These are phyloP conservation scores for Aspergillus uvarum DNA, from an alignment of 2,329 filamentous ascomycete species.

Conservation along the genomic window DNA sequence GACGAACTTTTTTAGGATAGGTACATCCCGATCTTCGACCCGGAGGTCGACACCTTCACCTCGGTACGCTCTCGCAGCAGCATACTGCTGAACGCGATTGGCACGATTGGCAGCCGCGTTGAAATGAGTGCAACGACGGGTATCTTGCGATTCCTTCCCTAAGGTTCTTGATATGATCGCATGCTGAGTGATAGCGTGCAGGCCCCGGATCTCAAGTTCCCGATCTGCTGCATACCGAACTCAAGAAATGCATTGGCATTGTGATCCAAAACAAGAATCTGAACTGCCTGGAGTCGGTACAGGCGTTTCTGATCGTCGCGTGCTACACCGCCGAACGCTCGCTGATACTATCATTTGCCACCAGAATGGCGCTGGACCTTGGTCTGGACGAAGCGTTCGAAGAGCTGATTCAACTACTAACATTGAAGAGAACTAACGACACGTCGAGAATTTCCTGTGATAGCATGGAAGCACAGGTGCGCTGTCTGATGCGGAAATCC, in stretches of 20 bases:
- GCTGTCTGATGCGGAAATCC: conserved; percentile 43
- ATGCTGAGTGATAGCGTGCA: conserved; percentile 1
- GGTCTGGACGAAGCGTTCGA: conserved; percentile 48
- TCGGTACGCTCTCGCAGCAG: conserved; percentile 50
- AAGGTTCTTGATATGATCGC: background rate
- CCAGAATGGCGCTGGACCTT: conserved; percentile 52
- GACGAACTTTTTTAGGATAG: conserved; percentile 38
- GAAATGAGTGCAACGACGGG: conserved; percentile 24
- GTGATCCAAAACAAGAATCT: conserved; percentile 43
- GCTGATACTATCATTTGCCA: conserved; percentile 51
- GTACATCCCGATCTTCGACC: conserved; percentile 52
- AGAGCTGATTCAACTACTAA: conserved; percentile 34
- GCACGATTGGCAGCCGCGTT: conserved; percentile 53
- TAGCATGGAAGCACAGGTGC: conserved; percentile 25
- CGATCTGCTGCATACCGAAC: conserved; percentile 47
- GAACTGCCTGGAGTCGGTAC: conserved; percentile 50
- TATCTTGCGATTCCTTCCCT: background rate
- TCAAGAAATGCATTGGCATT: conserved; percentile 48
- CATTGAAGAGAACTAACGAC: conserved; percentile 26
- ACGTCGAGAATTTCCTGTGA: conserved; percentile 13
- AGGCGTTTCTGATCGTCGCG: conserved; percentile 53
- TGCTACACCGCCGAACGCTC: conserved; percentile 56
- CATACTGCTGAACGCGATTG: conserved; percentile 54
- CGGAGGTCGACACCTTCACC: conserved; percentile 46
- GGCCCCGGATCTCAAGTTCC: conserved; percentile 35